Evolutionary conservation across 164 flowering plant species (phyloP), one percentile per base, ranked within the genome.

Genomic region (Cinnamomum chago): DNA sequence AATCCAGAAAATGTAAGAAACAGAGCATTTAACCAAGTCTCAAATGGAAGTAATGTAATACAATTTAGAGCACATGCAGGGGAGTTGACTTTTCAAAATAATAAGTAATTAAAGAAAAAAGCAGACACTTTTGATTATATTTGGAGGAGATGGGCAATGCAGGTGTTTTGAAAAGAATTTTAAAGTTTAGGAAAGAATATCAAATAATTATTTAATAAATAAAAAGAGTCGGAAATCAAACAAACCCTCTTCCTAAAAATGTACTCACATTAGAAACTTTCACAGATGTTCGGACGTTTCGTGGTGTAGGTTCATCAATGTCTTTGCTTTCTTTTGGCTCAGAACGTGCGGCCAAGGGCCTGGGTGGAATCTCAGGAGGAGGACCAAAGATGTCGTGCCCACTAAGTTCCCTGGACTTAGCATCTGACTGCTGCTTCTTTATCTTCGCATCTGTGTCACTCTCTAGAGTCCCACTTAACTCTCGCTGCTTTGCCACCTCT

Each of bases 401-500:
- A 80, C 94, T 91, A 33, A 95, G 92, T 88, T 95, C 99, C 82
- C 86, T 93, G 82, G 77, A 74, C 82, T 95, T 95, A 2, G 94
- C 94, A 84, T 89, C 87, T 22, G 98, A 95, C 25, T 83, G 64
- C 77, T 90, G 97, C 86, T 92, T 95, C 82, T 87, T 86, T 79
- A 85, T 68, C 80, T 68, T 90, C 12, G 80, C 81, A 1, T 93
- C 97, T 1, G 87, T 47, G 30, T 91, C 97, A 76, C 84, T 88
- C 67, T 92, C 93, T 28, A 91, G 77, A 30, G 85, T 90, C 58
- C 99, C 99, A 80, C 94, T 90, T 51, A 95, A 86, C 76, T 95
- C 99, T 15, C 95, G 90, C 83, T 95, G 98, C 86, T 95, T 95
- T 22, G 97, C 99, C 62, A 90, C 97, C 84, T 91, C 99, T 66